Conservation (phyloP, 2,329 filamentous ascomycete species). For the Colletotrichum shisoi region DNA sequence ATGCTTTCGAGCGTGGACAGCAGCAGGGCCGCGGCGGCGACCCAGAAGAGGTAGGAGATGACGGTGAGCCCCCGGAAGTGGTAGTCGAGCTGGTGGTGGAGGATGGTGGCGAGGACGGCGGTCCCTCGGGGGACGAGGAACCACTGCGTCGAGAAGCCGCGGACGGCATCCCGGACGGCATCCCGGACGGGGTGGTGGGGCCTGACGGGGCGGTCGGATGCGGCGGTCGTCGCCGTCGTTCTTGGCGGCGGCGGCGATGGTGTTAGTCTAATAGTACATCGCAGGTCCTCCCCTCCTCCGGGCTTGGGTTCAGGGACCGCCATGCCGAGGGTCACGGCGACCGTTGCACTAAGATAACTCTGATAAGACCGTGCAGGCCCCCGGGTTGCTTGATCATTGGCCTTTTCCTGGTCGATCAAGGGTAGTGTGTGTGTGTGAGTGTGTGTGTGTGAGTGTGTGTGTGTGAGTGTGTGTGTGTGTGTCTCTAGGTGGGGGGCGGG, state of each 20-base stretch:
- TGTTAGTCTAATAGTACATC: no score
- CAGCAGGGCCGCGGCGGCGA: slow-evolving; percentile 49
- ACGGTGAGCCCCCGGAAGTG: slow-evolving; percentile 50
- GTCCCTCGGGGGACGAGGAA: slow-evolving; percentile 52
- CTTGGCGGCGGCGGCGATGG: background rate
- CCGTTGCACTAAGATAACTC: slow-evolving; percentile 4
- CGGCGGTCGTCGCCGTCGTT: background rate
- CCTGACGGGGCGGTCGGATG: background rate
- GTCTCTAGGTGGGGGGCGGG: background rate
- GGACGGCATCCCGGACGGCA: slow-evolving; percentile 45
- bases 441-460: background rate
- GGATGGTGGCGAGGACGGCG: slow-evolving; percentile 48
- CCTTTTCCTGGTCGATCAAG: no score
- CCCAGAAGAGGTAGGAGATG: slow-evolving; percentile 51
- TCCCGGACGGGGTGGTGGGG: background rate
- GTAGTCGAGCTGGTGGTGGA: slow-evolving; percentile 51
- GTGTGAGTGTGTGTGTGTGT: background rate
- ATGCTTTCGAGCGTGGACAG: slow-evolving; percentile 43
- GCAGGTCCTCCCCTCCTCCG: no score
- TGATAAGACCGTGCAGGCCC: background rate
- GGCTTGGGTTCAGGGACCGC: no score
- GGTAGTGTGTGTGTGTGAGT: no score
- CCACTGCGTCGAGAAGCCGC: slow-evolving; percentile 49
- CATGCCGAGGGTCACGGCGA: no score
- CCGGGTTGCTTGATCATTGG: background rate